phyloP scores from a whole-genome alignment of 2,329 filamentous ascomycete genomes.

The Allantophomopsis cytisporea region DNA sequence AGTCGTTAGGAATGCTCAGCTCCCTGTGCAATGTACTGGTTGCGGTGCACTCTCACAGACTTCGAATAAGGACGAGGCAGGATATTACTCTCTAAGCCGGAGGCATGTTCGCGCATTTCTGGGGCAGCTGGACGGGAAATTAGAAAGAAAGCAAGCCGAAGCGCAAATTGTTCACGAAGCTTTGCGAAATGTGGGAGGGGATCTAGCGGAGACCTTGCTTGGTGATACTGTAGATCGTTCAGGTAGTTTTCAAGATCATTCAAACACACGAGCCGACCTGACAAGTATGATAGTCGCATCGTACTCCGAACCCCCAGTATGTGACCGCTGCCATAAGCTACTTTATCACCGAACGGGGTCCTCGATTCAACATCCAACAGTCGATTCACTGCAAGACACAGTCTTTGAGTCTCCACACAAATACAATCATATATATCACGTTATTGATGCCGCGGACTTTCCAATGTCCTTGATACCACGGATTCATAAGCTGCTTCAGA shows the following conservation, averaged over 20 bases:
- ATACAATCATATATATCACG: constrained; percentile 88
- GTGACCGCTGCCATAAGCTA: constrained; percentile 77
- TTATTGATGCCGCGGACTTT: constrained; percentile 92
- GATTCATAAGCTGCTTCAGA: constrained; percentile 54
- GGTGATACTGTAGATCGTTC: too few species aligned
- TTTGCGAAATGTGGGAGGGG: too few species aligned
- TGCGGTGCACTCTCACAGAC: constrained; percentile 54
- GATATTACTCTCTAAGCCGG: constrained; percentile 39
- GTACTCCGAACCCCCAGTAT: constrained; percentile 38
- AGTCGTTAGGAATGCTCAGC: constrained; percentile 3
- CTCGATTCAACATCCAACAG: constrained; percentile 66
- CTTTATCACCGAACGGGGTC: constrained; percentile 60
- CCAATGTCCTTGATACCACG: constrained; percentile 82
- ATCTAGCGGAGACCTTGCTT: too few species aligned
- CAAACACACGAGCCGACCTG: too few species aligned
- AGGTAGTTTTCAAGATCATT: too few species aligned
- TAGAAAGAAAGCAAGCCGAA: constrained; percentile 23
- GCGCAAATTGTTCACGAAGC: too few species aligned
- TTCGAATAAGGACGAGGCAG: constrained; percentile 31
- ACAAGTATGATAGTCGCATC: too few species aligned
- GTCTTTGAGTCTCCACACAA: constrained; percentile 81
- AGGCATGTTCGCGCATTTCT: constrained; percentile 37
- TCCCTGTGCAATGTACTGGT: constrained; percentile 47
- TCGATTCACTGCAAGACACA: constrained; percentile 70
- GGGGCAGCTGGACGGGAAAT: neutral